Base-by-base conservation (phyloP, 169 alveolate species). In the Plasmodium adleri region DNA sequence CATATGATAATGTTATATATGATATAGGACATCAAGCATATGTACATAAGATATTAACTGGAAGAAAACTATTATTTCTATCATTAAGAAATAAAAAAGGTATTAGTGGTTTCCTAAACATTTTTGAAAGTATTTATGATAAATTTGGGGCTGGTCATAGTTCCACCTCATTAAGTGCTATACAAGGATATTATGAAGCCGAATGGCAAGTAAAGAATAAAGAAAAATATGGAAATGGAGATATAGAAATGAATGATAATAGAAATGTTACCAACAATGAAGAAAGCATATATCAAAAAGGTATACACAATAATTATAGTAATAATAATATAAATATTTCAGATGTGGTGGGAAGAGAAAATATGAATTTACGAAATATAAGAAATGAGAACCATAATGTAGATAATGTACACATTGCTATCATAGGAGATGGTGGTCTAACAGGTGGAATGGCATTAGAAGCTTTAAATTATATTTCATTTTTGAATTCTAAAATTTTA, bases 381-480 rank as follows among this genome's bases (percentile, higher is more conserved):
- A 17, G 71, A 62, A 62, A 62, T 43, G 26, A 62, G 59, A 47
- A 49, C 3, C 64, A 74, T 39, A 47, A 52, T 60, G 15, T 67
- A 72, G 68, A 67, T 59, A 92, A 63, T 74, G 45, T 78, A 70
- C 90, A 92, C 28, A 96, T 96, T 54, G 93, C 97, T 28, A 93
- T 95, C 7, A 96, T 96, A 59, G 98, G 98, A 0, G 98, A 96
- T 88, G 98, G 98, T 2, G 96, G 97, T 8, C 45, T 96, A 83
- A 95, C 98, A 2, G 98, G 97, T 8, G 98, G 98, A 6, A 93
- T 95, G 97, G 98, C 98, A 15, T 91, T 93, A 76, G 98, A 96
- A 88, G 97, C 97, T 0, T 80, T 96, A 67, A 95, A 95, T 80
- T 94, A 94, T 68, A 88, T 93, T 24, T 94, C 96, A 8, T 88